These are phyloP conservation scores for Apostasia ramifera DNA, from an alignment of 106 monocot species.

Conservation along the genomic window DNA sequence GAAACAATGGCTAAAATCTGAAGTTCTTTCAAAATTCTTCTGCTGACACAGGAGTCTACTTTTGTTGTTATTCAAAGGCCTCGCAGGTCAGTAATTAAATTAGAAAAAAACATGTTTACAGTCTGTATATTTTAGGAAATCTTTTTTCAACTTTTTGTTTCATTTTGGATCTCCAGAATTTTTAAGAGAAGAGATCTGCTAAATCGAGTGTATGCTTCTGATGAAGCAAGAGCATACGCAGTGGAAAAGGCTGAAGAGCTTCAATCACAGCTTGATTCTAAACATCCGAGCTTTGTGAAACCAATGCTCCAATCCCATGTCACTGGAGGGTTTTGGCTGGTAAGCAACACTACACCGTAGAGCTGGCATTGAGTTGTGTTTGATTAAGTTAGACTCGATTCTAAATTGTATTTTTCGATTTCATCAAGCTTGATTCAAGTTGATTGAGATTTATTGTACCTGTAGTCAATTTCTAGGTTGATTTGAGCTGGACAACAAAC, in stretches of 20 bases:
- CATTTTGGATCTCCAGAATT: not conserved
- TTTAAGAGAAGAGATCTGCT: conserved; percentile 20
- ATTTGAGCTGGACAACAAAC: too few species aligned
- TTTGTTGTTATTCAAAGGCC: conserved; percentile 15
- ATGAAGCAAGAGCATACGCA: conserved; percentile 62
- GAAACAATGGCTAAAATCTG: not conserved
- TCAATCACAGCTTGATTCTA: conserved; percentile 29
- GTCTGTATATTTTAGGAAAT: not conserved
- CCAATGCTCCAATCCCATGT: conserved; percentile 84
- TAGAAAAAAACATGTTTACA: not conserved
- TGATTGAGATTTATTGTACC: not conserved
- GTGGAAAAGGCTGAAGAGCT: conserved; percentile 40
- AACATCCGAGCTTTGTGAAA: conserved; percentile 57
- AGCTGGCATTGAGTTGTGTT: too few species aligned
- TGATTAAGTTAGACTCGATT: too few species aligned
- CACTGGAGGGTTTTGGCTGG: conserved; percentile 96
- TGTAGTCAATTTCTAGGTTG: not conserved
- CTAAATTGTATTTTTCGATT: too few species aligned
- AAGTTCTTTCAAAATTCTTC: not conserved
- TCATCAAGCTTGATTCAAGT: not conserved
- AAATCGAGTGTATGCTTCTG: conserved; percentile 62
- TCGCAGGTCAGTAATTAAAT: conserved; percentile 27
- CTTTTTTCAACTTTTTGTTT: not conserved
- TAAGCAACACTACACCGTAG: conserved; percentile 1
- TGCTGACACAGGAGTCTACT: conserved; percentile 7